A percentile compares a stretch with the other conserved stretches of the same genome.
These are phyloP conservation scores for Hypoxylon sp. DNA, from an alignment of 2,329 filamentous ascomycete genomes.

Conservation along the genomic window DNA sequence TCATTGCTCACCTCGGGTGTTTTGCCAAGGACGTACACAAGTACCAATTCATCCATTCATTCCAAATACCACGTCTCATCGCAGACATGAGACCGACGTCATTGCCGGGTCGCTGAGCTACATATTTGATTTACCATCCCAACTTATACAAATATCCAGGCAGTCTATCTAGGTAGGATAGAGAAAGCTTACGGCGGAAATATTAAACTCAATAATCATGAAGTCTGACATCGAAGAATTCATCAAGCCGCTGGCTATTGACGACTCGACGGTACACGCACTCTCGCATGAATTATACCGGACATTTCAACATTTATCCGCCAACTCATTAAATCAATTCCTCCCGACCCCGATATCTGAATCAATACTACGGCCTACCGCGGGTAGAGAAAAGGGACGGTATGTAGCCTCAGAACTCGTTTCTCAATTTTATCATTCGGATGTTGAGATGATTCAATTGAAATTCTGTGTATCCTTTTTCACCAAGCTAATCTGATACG, in stretches of 20 bases:
- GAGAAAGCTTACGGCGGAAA: slow-evolving; percentile 1
- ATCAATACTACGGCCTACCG: slow-evolving; percentile 67
- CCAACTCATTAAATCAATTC: slow-evolving; percentile 69
- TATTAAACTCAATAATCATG: slow-evolving; percentile 33
- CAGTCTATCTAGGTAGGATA: neutral
- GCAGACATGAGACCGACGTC: slow-evolving; percentile 35
- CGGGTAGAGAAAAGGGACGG: slow-evolving; percentile 62
- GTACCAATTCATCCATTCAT: slow-evolving; percentile 5
- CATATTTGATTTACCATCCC: neutral
- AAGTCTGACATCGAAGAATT: slow-evolving; percentile 59
- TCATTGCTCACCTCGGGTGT: neutral
- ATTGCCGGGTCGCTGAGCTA: slow-evolving; percentile 17
- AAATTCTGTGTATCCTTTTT: slow-evolving; percentile 28
- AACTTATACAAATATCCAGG: slow-evolving; percentile 2
- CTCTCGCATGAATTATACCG: slow-evolving; percentile 64
- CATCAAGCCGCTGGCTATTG: slow-evolving; percentile 65
- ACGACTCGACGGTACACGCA: slow-evolving; percentile 61
- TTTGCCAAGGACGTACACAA: slow-evolving; percentile 6
- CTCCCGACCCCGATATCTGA: slow-evolving; percentile 74
- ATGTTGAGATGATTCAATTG: slow-evolving; percentile 1
- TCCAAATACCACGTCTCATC: slow-evolving; percentile 19
- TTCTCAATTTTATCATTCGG: slow-evolving; percentile 6
- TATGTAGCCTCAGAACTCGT: slow-evolving; percentile 55
- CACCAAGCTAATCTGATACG: slow-evolving; percentile 39
- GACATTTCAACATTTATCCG: slow-evolving; percentile 66